These are phyloP conservation scores for Sanghuangporus sanghuang DNA, from an alignment of 1,284 basidiomycete genomes.

Conservation along the genomic window DNA sequence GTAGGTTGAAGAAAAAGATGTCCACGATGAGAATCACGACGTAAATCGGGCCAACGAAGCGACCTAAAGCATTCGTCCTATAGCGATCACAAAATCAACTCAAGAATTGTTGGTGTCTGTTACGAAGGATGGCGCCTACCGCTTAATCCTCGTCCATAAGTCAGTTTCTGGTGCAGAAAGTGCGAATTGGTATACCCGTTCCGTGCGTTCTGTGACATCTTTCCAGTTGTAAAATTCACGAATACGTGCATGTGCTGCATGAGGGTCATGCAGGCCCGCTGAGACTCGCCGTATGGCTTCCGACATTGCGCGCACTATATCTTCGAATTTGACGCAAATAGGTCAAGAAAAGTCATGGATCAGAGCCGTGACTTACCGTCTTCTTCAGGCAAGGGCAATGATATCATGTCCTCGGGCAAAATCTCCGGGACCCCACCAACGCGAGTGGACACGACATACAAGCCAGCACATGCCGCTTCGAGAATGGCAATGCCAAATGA, in stretches of 20 bases:
- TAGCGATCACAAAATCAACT: background rate
- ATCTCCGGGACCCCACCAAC: conserved; percentile 98
- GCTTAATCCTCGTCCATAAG: conserved; percentile 64
- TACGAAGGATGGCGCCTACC: conserved; percentile 40
- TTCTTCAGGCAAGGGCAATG: conserved; percentile 88
- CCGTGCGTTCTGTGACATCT: conserved; percentile 76
- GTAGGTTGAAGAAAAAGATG: conserved; percentile 69
- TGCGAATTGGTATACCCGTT: conserved; percentile 75
- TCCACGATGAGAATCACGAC: conserved; percentile 76
- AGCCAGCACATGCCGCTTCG: conserved; percentile 92
- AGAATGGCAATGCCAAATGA: conserved; percentile 95
- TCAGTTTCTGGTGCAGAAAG: conserved; percentile 55
- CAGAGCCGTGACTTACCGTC: conserved; percentile 39
- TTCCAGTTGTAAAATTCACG: conserved; percentile 86
- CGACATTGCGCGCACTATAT: conserved; percentile 80
- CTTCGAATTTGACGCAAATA: conserved; percentile 34
- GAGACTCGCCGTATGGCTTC: conserved; percentile 75
- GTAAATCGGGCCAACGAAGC: conserved; percentile 73
- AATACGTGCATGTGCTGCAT: conserved; percentile 73
- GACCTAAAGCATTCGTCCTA: conserved; percentile 68
- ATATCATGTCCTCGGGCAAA: conserved; percentile 89
- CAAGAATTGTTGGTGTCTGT: background rate
- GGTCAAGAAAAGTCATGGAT: background rate
- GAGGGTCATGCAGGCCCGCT: conserved; percentile 70
- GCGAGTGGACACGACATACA: conserved; percentile 91